A percentile compares a stretch with the other conserved stretches of the same genome.
These are phyloP conservation scores for Phlebiopsis gigantea DNA, from an alignment of 768 basidiomycete genomes.

Conservation along the genomic window DNA sequence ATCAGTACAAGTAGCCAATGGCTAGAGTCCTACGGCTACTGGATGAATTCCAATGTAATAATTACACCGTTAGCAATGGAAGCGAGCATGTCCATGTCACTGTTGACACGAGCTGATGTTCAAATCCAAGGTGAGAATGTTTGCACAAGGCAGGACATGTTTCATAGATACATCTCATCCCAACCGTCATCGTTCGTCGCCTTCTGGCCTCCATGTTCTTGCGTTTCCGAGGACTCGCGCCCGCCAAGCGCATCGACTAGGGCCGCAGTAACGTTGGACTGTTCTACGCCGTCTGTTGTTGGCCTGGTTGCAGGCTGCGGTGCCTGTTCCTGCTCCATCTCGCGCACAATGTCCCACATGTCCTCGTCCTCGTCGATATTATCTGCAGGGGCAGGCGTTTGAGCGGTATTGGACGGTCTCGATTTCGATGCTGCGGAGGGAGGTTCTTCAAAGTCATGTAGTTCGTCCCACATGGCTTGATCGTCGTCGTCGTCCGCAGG, in stretches of 20 bases:
- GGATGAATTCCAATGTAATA: no score
- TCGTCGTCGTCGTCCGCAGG: slow-evolving; percentile 30
- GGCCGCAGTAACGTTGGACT: not conserved
- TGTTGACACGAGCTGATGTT: no score
- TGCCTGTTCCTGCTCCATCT: slow-evolving; percentile 37
- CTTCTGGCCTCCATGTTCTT: not conserved
- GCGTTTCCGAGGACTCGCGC: not conserved
- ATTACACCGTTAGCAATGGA: no score
- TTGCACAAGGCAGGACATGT: no score
- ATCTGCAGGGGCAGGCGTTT: slow-evolving; percentile 1
- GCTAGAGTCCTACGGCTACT: no score
- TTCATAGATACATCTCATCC: slow-evolving; percentile 61
- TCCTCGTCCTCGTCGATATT: slow-evolving; percentile 49
- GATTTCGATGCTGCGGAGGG: not conserved
- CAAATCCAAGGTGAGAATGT: no score
- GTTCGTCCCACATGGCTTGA: slow-evolving; percentile 31
- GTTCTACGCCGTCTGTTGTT: not conserved
- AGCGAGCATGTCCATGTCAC: no score
- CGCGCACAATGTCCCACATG: slow-evolving; percentile 65
- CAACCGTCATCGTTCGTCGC: slow-evolving; percentile 46
- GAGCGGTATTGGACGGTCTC: not conserved
- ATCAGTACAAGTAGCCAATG: no score
- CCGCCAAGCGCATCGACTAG: not conserved
- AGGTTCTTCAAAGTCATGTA: slow-evolving; percentile 17
- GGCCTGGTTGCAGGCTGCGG: not conserved